Percentiles rank a stretch among this genome's conserved stretches.
Evolutionary conservation across 2,329 filamentous ascomycete genomes (phyloP).

Genomic region (Alternaria infectoria): DNA sequence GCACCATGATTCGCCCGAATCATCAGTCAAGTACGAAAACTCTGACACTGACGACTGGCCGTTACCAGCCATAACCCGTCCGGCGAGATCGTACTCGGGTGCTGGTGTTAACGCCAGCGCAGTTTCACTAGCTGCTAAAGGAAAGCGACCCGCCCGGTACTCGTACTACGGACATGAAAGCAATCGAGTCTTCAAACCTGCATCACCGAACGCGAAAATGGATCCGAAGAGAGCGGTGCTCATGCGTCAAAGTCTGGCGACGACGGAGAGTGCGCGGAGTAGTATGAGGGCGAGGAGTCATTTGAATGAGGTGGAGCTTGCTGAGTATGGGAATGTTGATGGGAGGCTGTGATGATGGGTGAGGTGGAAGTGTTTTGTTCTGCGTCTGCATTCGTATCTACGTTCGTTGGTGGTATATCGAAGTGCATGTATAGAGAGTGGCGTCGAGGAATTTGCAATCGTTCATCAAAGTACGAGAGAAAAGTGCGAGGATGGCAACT

Average conservation of each 20-base stretch:
- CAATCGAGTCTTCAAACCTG: constrained; percentile 12
- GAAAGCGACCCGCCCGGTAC: constrained; percentile 31
- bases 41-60: constrained; percentile 24
- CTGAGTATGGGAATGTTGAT: constrained; percentile 36
- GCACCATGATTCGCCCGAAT: constrained; percentile 22
- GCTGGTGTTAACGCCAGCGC: not conserved
- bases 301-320: constrained; percentile 37
- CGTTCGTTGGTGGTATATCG: not conserved
- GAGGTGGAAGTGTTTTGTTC: too few relatives aligned
- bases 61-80: constrained; percentile 13
- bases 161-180: constrained; percentile 19
- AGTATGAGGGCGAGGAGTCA: constrained; percentile 37
- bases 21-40: constrained; percentile 26
- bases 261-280: constrained; percentile 32
- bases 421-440: not conserved
- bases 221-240: constrained; percentile 29
- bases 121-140: constrained; percentile 5
- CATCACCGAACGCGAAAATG: constrained; percentile 5
- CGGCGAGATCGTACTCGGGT: constrained; percentile 16
- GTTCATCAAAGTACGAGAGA: too few relatives aligned
- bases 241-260: constrained; percentile 28
- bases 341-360: not conserved
- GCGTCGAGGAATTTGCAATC: too few relatives aligned
- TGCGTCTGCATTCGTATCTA: not conserved
- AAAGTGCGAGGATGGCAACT: too few relatives aligned